phyloP scores from a whole-genome alignment of 306 rosid genomes.

The peach (Prunus persica) region Prunus_persica_NCBIv2 NC_034014.1:29628501-29629000 shows the following conservation, averaged over 20 bases:
- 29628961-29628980: slow-evolving; percentile 32
- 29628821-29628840: slow-evolving; percentile 66
- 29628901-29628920: not conserved
- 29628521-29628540: slow-evolving; percentile 40
- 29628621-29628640: slow-evolving; percentile 62
- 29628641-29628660: slow-evolving; percentile 73
- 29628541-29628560: slow-evolving; percentile 12
- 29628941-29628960: not conserved
- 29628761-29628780: slow-evolving; percentile 55
- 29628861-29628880: slow-evolving; percentile 88
- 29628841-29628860: slow-evolving; percentile 73
- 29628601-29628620: slow-evolving; percentile 63
- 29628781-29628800: slow-evolving; percentile 70
- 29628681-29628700: slow-evolving; percentile 77
- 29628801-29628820: slow-evolving; percentile 64
- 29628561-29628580: slow-evolving; percentile 44
- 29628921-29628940: not conserved
- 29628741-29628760: slow-evolving; percentile 63
- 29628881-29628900: slow-evolving; percentile 42
- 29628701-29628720: slow-evolving; percentile 87
- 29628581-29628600: slow-evolving; percentile 50
- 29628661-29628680: slow-evolving; percentile 73
- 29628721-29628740: slow-evolving; percentile 66
- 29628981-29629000: slow-evolving; percentile 82
- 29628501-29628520: slow-evolving; percentile 45